These are phyloP conservation scores for Royoungia palumana DNA, from an alignment of 768 basidiomycete species.

Conservation along the genomic window DNA sequence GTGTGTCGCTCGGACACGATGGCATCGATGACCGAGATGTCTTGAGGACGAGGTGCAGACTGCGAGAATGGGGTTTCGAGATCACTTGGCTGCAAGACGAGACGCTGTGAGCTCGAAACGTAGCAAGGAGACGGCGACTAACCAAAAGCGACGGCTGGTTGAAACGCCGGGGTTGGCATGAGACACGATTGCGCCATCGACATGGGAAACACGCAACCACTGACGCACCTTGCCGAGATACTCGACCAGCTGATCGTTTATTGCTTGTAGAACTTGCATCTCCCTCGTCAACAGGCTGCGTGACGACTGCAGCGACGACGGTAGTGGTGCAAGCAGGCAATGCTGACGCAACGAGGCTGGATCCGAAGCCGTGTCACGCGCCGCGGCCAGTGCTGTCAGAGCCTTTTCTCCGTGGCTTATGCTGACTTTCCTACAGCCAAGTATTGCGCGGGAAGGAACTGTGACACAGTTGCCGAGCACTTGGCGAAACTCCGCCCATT, in stretches of 20 bases:
- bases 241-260: slow-evolving; percentile 19
- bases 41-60: slow-evolving; percentile 11
- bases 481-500: too few relatives aligned
- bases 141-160: slow-evolving; percentile 20
- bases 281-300: background rate
- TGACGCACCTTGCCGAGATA: slow-evolving; percentile 20
- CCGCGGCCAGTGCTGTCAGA: background rate
- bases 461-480: background rate
- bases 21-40: slow-evolving; percentile 15
- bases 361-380: slow-evolving; percentile 11
- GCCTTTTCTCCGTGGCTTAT: too few relatives aligned
- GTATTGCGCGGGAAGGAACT: too few relatives aligned
- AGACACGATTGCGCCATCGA: slow-evolving; percentile 35
- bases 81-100: slow-evolving; percentile 5
- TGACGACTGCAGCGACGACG: background rate
- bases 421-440: too few relatives aligned
- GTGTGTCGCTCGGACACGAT: slow-evolving; percentile 18
- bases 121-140: background rate
- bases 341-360: background rate
- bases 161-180: slow-evolving; percentile 12
- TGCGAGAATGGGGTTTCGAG: slow-evolving; percentile 21
- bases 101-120: background rate
- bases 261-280: slow-evolving; percentile 16
- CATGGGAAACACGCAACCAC: slow-evolving; percentile 2
- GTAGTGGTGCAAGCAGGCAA: background rate